Evolutionary conservation across 2,329 filamentous ascomycete genomes (phyloP).

Genomic region (Epichloe amarillans): DNA sequence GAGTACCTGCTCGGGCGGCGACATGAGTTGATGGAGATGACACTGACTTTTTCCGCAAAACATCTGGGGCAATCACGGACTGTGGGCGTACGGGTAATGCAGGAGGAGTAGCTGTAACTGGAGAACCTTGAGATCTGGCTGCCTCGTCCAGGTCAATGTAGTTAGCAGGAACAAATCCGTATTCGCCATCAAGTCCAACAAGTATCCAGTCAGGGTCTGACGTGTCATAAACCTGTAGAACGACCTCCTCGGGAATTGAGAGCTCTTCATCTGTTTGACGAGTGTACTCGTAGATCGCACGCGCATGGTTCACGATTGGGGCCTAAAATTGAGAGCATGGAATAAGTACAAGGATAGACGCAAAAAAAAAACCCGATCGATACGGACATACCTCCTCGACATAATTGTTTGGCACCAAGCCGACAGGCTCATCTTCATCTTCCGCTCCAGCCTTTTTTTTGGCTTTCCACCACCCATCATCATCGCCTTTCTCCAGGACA

Average conservation of each 20-base stretch:
- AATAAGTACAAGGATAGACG: background rate
- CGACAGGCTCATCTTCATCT: conserved; percentile 83
- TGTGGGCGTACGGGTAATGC: conserved; percentile 30
- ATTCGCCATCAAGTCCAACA: conserved; percentile 72
- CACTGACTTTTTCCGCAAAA: conserved; percentile 13
- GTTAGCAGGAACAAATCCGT: conserved; percentile 88
- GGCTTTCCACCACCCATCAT: conserved; percentile 86
- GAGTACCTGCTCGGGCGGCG: conserved; percentile 41
- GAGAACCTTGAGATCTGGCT: conserved; percentile 27
- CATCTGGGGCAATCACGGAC: conserved; percentile 20
- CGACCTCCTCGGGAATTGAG: conserved; percentile 81
- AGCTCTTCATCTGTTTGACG: conserved; percentile 96
- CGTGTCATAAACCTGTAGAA: conserved; percentile 73
- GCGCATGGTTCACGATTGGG: conserved; percentile 54
- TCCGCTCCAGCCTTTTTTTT: conserved; percentile 78
- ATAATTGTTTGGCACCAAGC: conserved; percentile 88
- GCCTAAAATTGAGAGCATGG: conserved; percentile 31
- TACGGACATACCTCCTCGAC: conserved; percentile 61
- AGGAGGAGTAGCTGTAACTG: conserved; percentile 24
- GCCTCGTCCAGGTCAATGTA: conserved; percentile 66
- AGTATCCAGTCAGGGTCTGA: conserved; percentile 95
- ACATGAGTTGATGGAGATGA: conserved; percentile 30
- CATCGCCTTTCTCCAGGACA: conserved; percentile 66
- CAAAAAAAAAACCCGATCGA: too few relatives aligned
- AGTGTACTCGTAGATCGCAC: conserved; percentile 95